A percentile compares a stretch with the other conserved stretches of the same genome.
Evolutionary conservation across 768 basidiomycete species (phyloP).

Genomic region (Russula earlei): DNA sequence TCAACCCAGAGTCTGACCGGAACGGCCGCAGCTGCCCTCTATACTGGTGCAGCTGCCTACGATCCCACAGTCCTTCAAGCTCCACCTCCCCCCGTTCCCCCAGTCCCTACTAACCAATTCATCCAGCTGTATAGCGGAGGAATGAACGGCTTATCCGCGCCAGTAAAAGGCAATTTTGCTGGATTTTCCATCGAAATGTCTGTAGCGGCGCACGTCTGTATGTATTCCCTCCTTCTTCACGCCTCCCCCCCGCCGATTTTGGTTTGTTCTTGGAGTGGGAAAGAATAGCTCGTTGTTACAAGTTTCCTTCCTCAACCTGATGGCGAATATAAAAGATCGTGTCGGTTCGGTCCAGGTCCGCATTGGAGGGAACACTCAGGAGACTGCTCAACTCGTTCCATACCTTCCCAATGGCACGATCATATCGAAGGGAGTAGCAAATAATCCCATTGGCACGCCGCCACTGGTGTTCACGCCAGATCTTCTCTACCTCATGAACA

Average conservation of each 20-base stretch:
- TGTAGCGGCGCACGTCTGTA: slow-evolving; percentile 55
- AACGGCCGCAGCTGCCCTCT: slow-evolving; percentile 29
- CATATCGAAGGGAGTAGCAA: slow-evolving; percentile 38
- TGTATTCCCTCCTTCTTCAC: slow-evolving; percentile 24
- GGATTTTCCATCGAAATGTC: slow-evolving; percentile 76
- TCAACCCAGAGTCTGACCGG: slow-evolving; percentile 15
- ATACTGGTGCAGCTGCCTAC: slow-evolving; percentile 42
- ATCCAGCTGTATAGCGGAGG: slow-evolving; percentile 30
- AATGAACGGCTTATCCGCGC: slow-evolving; percentile 33
- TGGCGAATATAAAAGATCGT: slow-evolving; percentile 60
- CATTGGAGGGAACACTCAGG: slow-evolving; percentile 76
- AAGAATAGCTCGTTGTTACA: slow-evolving; percentile 45
- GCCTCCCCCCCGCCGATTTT: neutral
- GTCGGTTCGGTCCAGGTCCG: slow-evolving; percentile 56
- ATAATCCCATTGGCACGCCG: slow-evolving; percentile 56
- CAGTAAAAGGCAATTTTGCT: slow-evolving; percentile 48
- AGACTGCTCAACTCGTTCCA: slow-evolving; percentile 44
- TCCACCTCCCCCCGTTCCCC: slow-evolving; percentile 40
- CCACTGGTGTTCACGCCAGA: slow-evolving; percentile 55
- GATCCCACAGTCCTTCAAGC: slow-evolving; percentile 41
- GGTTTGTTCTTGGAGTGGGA: slow-evolving; percentile 33
- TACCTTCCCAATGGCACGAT: slow-evolving; percentile 38
- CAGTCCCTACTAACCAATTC: slow-evolving; percentile 35
- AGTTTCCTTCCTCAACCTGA: slow-evolving; percentile 69
- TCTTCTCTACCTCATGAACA: slow-evolving; percentile 54